Percentiles rank a stretch among this genome's conserved stretches.
phyloP scores from a whole-genome alignment of 805 yeast genomes.

The Zygotorulaspora florentina region DNA sequence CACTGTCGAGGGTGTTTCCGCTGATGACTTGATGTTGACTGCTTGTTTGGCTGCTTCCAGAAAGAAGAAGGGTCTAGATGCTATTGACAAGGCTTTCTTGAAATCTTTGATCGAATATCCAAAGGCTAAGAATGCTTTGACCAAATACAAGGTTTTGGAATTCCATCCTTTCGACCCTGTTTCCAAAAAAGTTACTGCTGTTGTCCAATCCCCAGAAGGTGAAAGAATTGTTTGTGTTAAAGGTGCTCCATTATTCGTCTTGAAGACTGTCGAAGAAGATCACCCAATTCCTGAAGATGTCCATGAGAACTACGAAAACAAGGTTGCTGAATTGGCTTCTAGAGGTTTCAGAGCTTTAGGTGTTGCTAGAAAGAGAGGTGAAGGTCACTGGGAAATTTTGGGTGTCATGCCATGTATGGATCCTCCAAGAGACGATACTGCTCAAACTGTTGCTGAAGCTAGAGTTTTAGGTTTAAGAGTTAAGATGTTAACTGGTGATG shows the following conservation, averaged over 20 bases:
- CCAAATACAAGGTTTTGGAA: slow-evolving; percentile 90
- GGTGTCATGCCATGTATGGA: slow-evolving; percentile 99
- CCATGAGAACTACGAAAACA: slow-evolving; percentile 91
- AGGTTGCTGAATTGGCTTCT: slow-evolving; percentile 95
- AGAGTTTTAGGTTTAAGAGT: slow-evolving; percentile 87
- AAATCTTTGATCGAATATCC: slow-evolving; percentile 85
- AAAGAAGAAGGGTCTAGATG: slow-evolving; percentile 97
- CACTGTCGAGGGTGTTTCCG: slow-evolving; percentile 95
- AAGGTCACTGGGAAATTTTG: slow-evolving; percentile 95
- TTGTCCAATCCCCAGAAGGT: slow-evolving; percentile 94
- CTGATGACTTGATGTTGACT: slow-evolving; percentile 94
- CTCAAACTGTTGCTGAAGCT: slow-evolving; percentile 89
- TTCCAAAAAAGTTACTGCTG: slow-evolving; percentile 92
- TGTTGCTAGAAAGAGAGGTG: slow-evolving; percentile 98
- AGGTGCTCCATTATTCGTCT: slow-evolving; percentile 97
- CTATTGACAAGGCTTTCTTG: slow-evolving; percentile 94
- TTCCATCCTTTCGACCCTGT: slow-evolving; percentile 98
- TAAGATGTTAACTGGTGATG: slow-evolving; percentile 98
- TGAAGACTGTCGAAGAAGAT: slow-evolving; percentile 95
- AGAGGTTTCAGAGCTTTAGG: slow-evolving; percentile 98
- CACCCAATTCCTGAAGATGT: slow-evolving; percentile 93
- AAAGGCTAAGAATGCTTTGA: slow-evolving; percentile 85
- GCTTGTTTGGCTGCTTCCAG: slow-evolving; percentile 97
- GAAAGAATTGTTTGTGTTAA: slow-evolving; percentile 93
- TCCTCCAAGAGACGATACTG: slow-evolving; percentile 98